These are phyloP conservation scores for Acer campestre DNA, from an alignment of 345 rosid species.

Conservation along the genomic window DNA sequence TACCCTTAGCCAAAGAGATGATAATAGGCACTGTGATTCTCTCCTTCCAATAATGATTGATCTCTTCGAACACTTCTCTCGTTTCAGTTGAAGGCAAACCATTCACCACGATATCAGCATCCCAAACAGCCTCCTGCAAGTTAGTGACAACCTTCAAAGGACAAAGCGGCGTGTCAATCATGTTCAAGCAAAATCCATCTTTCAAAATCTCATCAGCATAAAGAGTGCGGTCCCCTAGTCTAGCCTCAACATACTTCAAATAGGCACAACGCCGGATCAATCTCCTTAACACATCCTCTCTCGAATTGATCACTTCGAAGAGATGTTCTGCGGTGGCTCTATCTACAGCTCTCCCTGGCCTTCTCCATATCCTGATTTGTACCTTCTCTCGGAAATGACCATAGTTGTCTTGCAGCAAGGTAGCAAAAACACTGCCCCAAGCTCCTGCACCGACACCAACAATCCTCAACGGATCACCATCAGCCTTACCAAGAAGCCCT, in stretches of 20 bases:
- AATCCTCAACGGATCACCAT: constrained; percentile 73
- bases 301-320: constrained; percentile 79
- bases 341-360: constrained; percentile 68
- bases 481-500: constrained; percentile 48
- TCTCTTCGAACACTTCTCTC: constrained; percentile 61
- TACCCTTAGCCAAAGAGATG: constrained; percentile 76
- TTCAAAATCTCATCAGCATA: constrained; percentile 77
- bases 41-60: constrained; percentile 73
- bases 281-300: constrained; percentile 74
- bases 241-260: constrained; percentile 78
- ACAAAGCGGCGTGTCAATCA: constrained; percentile 79
- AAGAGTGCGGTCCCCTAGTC: constrained; percentile 75
- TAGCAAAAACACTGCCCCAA: constrained; percentile 88
- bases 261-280: constrained; percentile 81
- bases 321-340: constrained; percentile 74
- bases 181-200: constrained; percentile 86
- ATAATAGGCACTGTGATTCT: constrained; percentile 66
- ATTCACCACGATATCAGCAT: constrained; percentile 75
- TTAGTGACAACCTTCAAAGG: constrained; percentile 83
- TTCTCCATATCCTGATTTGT: constrained; percentile 78
- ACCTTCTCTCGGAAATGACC: constrained; percentile 71
- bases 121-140: constrained; percentile 87
- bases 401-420: constrained; percentile 71
- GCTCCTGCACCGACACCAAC: constrained; percentile 87
- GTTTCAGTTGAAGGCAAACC: constrained; percentile 87